Percentiles rank a stretch among this genome's conserved stretches.
Conservation (phyloP, 768 basidiomycete genomes). For the Termitomyces sp. region DNA sequence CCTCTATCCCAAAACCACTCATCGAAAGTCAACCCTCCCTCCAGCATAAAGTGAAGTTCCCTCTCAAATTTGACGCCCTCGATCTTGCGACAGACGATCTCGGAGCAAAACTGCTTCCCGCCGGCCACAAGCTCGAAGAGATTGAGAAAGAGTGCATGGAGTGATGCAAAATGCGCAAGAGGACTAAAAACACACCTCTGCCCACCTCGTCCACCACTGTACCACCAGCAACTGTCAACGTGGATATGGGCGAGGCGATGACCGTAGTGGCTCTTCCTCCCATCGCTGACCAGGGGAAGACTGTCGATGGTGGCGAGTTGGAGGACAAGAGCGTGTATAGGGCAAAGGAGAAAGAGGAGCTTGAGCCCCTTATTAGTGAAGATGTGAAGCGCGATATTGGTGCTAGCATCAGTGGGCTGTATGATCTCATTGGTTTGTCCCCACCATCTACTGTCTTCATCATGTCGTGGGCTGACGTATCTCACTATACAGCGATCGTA, state of each 20-base stretch:
- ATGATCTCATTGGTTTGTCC: slow-evolving; percentile 80
- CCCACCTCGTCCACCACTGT: slow-evolving; percentile 21
- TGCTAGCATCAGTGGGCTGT: slow-evolving; percentile 74
- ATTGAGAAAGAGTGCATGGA: slow-evolving; percentile 83
- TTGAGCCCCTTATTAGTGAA: slow-evolving; percentile 61
- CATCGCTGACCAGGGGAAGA: slow-evolving; percentile 24
- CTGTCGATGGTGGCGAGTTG: slow-evolving; percentile 40
- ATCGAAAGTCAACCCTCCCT: neutral
- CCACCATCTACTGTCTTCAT: neutral
- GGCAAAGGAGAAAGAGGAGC: slow-evolving; percentile 57
- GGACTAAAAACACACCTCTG: slow-evolving; percentile 49
- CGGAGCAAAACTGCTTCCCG: slow-evolving; percentile 64
- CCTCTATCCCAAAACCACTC: neutral
- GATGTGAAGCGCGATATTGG: slow-evolving; percentile 68
- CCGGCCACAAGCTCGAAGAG: slow-evolving; percentile 69
- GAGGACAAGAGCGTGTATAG: slow-evolving; percentile 67
- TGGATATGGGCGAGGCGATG: slow-evolving; percentile 44
- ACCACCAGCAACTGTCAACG: slow-evolving; percentile 30
- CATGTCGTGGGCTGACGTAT: neutral
- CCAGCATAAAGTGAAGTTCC: slow-evolving; percentile 90
- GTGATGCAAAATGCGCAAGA: slow-evolving; percentile 75
- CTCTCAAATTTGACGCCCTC: slow-evolving; percentile 80
- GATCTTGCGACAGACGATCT: slow-evolving; percentile 83
- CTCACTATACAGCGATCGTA: slow-evolving; percentile 67
- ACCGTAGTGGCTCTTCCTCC: slow-evolving; percentile 16